Evolutionary conservation across 1,284 basidiomycete genomes (phyloP), one percentile per base, ranked within the genome.

Genomic region (Peniophora sp.): DNA sequence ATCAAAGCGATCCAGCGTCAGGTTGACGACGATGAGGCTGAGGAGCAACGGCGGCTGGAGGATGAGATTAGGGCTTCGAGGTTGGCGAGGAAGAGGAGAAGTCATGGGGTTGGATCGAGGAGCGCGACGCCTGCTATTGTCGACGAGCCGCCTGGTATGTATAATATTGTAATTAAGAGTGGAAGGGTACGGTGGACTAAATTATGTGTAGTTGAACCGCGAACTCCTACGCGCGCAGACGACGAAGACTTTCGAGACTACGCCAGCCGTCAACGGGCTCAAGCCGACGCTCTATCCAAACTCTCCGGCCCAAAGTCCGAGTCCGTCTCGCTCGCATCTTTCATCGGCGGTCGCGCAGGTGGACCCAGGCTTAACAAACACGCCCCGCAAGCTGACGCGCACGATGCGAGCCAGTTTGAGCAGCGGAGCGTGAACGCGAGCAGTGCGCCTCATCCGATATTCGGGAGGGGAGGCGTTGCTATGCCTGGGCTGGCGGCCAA

Each of bases 1-100:
- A 88, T 90, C 65, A 85, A 83, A 64, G 84, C 80, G 12, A 67
- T 89, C 62, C 86, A 89, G 63, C 77, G 79, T 50, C 85, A 89
- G 60, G 83, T 89, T 27, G 87, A 90, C 57, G 81, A 81, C 17
- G 83, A 88, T 56, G 86, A 88, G 55, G 86, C 87, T 62, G 76
- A 73, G 5, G 88, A 90, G 59, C 80, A 87, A 58, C 77, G 73
- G 49, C 73, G 78, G 53, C 72, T 90, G 1, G 86, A 89, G 64
- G 78, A 87, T 56, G 87, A 90, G 65, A 90, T 90, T 55, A 74
- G 74, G 47, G 77, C 83, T 24, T 85, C 86, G 24, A 69, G 87
- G 50, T 65, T 82, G 39, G 86, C 86, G 22, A 72, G 87, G 53
- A 72, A 75, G 55, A 74, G 83, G 49, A 70, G 86, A 56, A 82